Base-by-base conservation (phyloP, 1,284 basidiomycete genomes). In the Rhodotorula sp. region DNA sequence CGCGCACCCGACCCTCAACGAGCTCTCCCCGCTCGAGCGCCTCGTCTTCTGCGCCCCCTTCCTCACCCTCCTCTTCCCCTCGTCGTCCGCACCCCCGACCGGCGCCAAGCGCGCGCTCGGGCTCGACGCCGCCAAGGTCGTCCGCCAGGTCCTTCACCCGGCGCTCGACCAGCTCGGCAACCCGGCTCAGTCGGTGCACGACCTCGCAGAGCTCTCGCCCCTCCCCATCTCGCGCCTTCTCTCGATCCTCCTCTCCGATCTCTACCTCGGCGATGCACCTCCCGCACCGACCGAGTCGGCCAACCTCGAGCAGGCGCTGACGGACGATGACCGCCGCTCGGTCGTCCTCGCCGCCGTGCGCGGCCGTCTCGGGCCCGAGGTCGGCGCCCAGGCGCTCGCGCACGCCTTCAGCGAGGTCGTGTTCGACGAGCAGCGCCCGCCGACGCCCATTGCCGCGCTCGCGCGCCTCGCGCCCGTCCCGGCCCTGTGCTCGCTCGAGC, bases 221-320 rank as follows among this genome's bases (percentile, higher is more conserved):
- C 85, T 85, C 66, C 90, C 92, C 78, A 84, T 91, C 68, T 87
- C 88, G 70, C 90, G 90, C 82, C 84, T 94, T 77, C 86, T 93
- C 82, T 85, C 88, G 66, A 91, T 91, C 80, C 84, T 94, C 70
- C 85, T 94, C 72, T 89, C 86, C 52, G 88, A 90, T 68, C 41
- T 73, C 10, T 56, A 64, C 54, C 46, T 79, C 58, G 75, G 74
- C 70, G 77, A 80, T 45, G 46, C 65, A 10, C 64, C 64, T 54
- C 59, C 55, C 10, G 4, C 44, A 16, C 27, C 53, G 14, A 7
- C 44, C 62, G 73, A 71, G n/a, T 58, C 70, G 12, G 45, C 61
- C 25, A 71, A 73, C 44, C 74, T 68, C 61, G 68, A 77, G 8
- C 73, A 77, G 12, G 61, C 78, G 25, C 66, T 80, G 46, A 72